These are phyloP conservation scores for Fusarium multiceps DNA, from an alignment of 2,329 filamentous ascomycete genomes.

Conservation along the genomic window DNA sequence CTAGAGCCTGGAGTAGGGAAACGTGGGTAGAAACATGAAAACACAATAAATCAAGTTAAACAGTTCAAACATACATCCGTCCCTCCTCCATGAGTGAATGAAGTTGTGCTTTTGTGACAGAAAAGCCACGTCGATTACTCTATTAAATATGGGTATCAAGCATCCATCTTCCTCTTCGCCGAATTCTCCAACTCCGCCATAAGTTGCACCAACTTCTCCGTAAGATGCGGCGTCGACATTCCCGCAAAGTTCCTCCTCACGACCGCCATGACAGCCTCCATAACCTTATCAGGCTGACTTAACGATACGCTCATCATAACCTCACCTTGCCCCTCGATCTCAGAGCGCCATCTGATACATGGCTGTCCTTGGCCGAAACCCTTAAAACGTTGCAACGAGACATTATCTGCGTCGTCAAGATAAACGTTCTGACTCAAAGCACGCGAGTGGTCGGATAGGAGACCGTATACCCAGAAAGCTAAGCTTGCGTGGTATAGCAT, in stretches of 20 bases:
- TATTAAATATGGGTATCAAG: constrained; percentile 1
- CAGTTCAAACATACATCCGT: neutral
- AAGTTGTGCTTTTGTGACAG: fast-evolving
- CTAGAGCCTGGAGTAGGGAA: too few species aligned
- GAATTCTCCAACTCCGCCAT: constrained; percentile 36
- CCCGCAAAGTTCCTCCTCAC: constrained; percentile 21
- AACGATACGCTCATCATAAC: constrained; percentile 19
- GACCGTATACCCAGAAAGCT: constrained; percentile 45
- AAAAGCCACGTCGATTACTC: neutral
- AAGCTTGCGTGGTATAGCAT: constrained; percentile 47
- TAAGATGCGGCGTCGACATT: constrained; percentile 18
- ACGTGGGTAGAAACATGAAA: neutral
- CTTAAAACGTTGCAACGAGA: constrained; percentile 25
- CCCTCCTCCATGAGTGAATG: fast-evolving
- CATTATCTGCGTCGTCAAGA: constrained; percentile 14
- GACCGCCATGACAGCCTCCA: constrained; percentile 24
- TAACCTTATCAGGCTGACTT: constrained; percentile 26
- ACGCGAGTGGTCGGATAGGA: constrained; percentile 10
- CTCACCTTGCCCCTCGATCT: constrained; percentile 2
- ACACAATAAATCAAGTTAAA: constrained; percentile 15
- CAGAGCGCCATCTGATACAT: constrained; percentile 26
- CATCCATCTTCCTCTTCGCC: constrained; percentile 24
- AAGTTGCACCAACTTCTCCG: constrained; percentile 32
- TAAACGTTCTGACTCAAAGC: constrained; percentile 1
- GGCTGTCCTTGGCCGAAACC: constrained; percentile 30